A percentile compares a stretch with the other conserved stretches of the same genome.
Evolutionary conservation across 352 stramenopile genomes (phyloP).

Genomic region (Phytophthora ohioensis): DNA sequence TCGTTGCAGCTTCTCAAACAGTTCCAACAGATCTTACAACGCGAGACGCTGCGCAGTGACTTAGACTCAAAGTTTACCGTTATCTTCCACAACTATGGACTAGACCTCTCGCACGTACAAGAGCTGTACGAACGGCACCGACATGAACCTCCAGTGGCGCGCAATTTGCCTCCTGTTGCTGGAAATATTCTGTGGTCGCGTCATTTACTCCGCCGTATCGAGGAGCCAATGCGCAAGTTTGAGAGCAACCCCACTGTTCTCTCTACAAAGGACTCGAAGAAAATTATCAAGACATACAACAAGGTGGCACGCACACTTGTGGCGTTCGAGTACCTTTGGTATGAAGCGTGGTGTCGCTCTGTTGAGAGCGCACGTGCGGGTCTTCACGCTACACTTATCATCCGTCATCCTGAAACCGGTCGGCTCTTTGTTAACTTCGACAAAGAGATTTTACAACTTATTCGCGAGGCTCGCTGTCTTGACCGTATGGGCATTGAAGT

Average conservation of each 20-base stretch:
- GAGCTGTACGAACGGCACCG: conserved; percentile 89
- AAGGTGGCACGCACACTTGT: conserved; percentile 91
- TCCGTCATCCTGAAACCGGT: conserved; percentile 74
- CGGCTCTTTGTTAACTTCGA: conserved; percentile 92
- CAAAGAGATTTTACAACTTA: conserved; percentile 89
- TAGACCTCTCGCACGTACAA: conserved; percentile 87
- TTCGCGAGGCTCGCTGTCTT: conserved; percentile 86
- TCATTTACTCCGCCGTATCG: conserved; percentile 86
- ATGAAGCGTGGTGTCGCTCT: conserved; percentile 86
- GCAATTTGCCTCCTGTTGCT: conserved; percentile 85
- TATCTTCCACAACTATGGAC: conserved; percentile 93
- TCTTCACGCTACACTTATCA: conserved; percentile 86
- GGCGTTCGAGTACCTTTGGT: conserved; percentile 92
- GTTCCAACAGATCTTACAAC: conserved; percentile 90
- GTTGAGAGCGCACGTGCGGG: conserved; percentile 82
- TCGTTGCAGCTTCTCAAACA: conserved; percentile 87
- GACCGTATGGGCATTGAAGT: conserved; percentile 87
- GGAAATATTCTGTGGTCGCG: conserved; percentile 90
- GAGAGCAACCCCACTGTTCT: conserved; percentile 86
- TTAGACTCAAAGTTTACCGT: conserved; percentile 92
- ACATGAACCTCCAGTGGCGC: conserved; percentile 82
- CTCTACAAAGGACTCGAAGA: conserved; percentile 89
- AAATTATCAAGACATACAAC: conserved; percentile 93
- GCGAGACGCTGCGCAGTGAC: conserved; percentile 82
- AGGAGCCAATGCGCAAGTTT: conserved; percentile 91